Evolutionary conservation across 495 filamentous ascomycete genomes (phyloP), one percentile per base, ranked within the genome.

Genomic region (Filosporella fistucella): DNA sequence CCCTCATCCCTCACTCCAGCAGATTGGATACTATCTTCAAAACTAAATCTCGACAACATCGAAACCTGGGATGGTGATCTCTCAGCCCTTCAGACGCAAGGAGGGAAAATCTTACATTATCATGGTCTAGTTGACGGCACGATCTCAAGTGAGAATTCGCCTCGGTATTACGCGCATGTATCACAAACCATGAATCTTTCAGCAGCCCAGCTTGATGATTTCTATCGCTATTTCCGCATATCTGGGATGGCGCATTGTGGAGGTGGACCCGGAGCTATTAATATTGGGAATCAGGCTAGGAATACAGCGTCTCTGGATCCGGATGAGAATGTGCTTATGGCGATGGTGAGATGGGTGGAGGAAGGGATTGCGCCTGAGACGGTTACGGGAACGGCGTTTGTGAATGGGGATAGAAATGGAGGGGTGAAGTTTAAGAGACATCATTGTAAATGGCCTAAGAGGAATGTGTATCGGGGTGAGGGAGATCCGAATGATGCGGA

Each of bases 171-270:
- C 59, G 58, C 67, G 34, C 62, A 63, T 28, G 68, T 73, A 42
- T 62, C 65, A 0, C 51, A 68, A 11, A 67, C 71, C 7, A 77
- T 80, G 72, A 54, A 59, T 8, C 44, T 70, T 13, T 45, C 60
- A 0, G 66, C 70, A 0, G 18, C 57, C 1, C 47, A 71, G 0
- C 57, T 82, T 10, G 78, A 85, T 51, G 64, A 68, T 1, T 83
- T 82, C 57, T 79, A 81, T 40, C 71, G 79, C 49, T 78, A 76
- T 60, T 85, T 82, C 65, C 64, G 68, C 6, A 74, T 82, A 47
- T 70, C 72, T 20, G 80, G 79, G 2, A 76, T 78, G 68, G 58
- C 50, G 4, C 60, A 64, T 35, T 62, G 60, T 35, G 4, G 28
- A 25, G 43, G 29, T 9, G 43, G 43, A 6, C 24, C 33, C 12